Percentiles rank a stretch among this genome's conserved stretches.
phyloP scores from a whole-genome alignment of 768 basidiomycete species.

The Lyophyllum atratum region DNA sequence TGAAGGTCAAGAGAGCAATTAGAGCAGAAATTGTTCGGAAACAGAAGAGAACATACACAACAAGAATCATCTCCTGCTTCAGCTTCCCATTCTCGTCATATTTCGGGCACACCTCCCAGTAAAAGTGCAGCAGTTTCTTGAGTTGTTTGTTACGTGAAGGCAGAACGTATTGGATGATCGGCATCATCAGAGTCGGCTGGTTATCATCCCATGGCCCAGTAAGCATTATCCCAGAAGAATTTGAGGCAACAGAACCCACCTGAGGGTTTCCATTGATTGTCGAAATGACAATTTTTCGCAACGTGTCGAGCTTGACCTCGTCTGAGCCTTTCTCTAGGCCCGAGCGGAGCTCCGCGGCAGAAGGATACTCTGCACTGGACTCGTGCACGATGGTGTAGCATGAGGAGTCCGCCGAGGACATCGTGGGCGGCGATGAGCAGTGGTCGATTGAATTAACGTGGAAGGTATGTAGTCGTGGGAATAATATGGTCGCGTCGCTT shows the following conservation, averaged over 20 bases:
- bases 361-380: slow-evolving; percentile 70
- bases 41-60: slow-evolving; percentile 67
- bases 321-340: slow-evolving; percentile 93
- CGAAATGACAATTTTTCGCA: slow-evolving; percentile 90
- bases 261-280: slow-evolving; percentile 95
- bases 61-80: slow-evolving; percentile 99
- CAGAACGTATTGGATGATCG: slow-evolving; percentile 97
- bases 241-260: slow-evolving; percentile 44
- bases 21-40: background rate
- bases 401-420: slow-evolving; percentile 54
- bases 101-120: slow-evolving; percentile 98
- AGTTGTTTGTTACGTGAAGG: slow-evolving; percentile 94
- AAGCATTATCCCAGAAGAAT: background rate
- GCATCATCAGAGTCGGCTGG: slow-evolving; percentile 93
- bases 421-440: slow-evolving; percentile 15
- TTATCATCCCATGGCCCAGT: background rate
- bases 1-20: slow-evolving; percentile 6
- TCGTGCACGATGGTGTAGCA: slow-evolving; percentile 84
- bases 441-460: slow-evolving; percentile 14
- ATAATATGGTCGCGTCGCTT: slow-evolving; percentile 11
- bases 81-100: slow-evolving; percentile 96
- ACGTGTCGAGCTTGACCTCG: slow-evolving; percentile 94
- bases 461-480: slow-evolving; percentile 18
- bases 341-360: slow-evolving; percentile 79
- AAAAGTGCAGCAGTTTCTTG: slow-evolving; percentile 95